Evolutionary conservation across 306 rosid species (phyloP).

Genomic region (Alnus glutinosa): DNA sequence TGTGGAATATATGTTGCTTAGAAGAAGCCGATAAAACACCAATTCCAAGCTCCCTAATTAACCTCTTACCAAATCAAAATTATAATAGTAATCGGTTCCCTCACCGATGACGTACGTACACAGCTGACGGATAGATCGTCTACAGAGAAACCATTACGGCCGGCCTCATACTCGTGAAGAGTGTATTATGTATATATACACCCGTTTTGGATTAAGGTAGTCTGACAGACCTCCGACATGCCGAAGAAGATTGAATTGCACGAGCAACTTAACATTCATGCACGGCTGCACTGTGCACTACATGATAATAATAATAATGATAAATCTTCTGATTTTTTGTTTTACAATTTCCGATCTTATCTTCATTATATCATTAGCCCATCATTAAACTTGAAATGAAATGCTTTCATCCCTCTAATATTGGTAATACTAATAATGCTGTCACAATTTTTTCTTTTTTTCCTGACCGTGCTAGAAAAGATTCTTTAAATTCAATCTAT

Average conservation of each 20-base stretch:
- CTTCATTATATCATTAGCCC: too few relatives aligned
- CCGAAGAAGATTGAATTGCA: conserved; percentile 9
- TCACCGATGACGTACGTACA: conserved; percentile 11
- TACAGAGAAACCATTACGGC: background rate
- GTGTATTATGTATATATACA: background rate
- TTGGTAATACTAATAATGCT: too few relatives aligned
- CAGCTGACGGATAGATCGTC: background rate
- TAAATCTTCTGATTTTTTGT: too few relatives aligned
- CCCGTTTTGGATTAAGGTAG: conserved; percentile 5
- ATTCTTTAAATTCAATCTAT: too few relatives aligned
- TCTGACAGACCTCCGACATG: conserved; percentile 10
- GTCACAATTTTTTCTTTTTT: too few relatives aligned
- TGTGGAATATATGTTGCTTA: conserved; percentile 14
- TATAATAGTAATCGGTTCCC: background rate
- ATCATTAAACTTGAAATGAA: too few relatives aligned
- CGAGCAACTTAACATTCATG: background rate
- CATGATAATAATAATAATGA: too few relatives aligned
- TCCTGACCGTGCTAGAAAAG: too few relatives aligned
- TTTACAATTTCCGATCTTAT: too few relatives aligned
- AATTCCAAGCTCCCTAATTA: conserved; percentile 14
- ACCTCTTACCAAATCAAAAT: background rate
- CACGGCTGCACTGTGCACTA: background rate
- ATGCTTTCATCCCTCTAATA: too few relatives aligned
- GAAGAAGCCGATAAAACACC: background rate
- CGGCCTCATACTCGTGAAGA: background rate